These are phyloP conservation scores for Lepidium sativum DNA, from an alignment of 345 rosid genomes.

Conservation along the genomic window DNA sequence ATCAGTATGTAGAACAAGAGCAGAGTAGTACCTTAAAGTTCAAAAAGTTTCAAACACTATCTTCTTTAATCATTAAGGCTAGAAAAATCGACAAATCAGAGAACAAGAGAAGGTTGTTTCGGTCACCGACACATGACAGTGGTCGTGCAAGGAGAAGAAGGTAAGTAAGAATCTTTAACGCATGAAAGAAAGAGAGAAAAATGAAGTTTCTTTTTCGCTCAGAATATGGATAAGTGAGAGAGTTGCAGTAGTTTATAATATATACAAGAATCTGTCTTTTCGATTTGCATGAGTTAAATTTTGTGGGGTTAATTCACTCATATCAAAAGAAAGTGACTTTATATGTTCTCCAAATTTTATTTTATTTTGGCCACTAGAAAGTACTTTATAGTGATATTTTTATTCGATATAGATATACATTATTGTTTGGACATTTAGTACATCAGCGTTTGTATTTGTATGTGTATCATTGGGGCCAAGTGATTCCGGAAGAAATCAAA, in stretches of 20 bases:
- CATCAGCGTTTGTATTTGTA: slow-evolving; percentile 5
- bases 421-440: slow-evolving; percentile 6
- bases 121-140: slow-evolving; percentile 28
- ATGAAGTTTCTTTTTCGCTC: neutral
- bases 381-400: neutral
- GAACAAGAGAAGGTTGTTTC: neutral
- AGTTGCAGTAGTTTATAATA: slow-evolving; percentile 1
- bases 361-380: too few species aligned
- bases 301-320: slow-evolving; percentile 15
- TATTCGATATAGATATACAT: neutral
- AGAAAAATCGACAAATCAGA: neutral
- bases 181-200: slow-evolving; percentile 17
- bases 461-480: slow-evolving; percentile 17
- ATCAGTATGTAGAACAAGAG: neutral
- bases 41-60: neutral
- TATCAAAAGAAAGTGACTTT: slow-evolving; percentile 11
- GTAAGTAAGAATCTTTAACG: slow-evolving; percentile 20
- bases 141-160: slow-evolving; percentile 23
- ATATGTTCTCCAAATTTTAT: neutral
- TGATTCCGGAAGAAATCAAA: slow-evolving; percentile 19
- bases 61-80: neutral
- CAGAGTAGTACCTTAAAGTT: slow-evolving; percentile 16
- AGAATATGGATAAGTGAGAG: neutral
- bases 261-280: slow-evolving; percentile 22
- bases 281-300: slow-evolving; percentile 28